Conservation (phyloP, 352 stramenopile genomes). For the Globisporangium okanoganense region DNA sequence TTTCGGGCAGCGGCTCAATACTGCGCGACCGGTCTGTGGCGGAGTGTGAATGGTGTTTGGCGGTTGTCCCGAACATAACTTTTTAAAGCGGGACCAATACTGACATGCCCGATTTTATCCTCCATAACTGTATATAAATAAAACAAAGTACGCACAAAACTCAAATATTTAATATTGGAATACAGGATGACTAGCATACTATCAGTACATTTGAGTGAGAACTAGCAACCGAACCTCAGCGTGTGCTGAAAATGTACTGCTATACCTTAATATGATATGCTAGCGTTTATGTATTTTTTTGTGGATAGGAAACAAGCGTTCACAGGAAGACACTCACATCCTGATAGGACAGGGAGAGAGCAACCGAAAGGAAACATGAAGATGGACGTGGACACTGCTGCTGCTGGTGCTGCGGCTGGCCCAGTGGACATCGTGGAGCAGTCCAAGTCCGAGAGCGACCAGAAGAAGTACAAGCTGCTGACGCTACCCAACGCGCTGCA, state of each 20-base stretch:
- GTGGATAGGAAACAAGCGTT: background rate
- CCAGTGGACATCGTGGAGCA: slow-evolving; percentile 41
- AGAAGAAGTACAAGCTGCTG: slow-evolving; percentile 85
- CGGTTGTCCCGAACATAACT: slow-evolving; percentile 1
- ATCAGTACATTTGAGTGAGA: no score
- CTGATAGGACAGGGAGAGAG: slow-evolving; percentile 11
- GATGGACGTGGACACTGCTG: background rate
- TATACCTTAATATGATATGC: no score
- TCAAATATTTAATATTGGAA: no score
- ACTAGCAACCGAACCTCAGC: no score
- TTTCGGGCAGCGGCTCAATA: slow-evolving; percentile 14
- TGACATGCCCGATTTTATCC: background rate
- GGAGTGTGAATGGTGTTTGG: slow-evolving; percentile 14
- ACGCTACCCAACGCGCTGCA: slow-evolving; percentile 73
- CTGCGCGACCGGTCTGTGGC: background rate
- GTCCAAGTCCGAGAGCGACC: slow-evolving; percentile 72
- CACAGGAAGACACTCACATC: background rate
- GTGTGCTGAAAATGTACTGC: no score
- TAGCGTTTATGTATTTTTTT: background rate
- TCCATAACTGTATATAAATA: background rate
- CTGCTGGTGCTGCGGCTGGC: background rate
- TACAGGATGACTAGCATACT: no score
- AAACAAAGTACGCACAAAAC: no score
- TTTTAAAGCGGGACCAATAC: background rate
- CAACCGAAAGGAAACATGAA: slow-evolving; percentile 1